Percentiles rank a stretch among this genome's conserved stretches.
These are phyloP conservation scores for Mediolabrus comicus DNA, from an alignment of 108 stramenopile genomes.

Conservation along the genomic window DNA sequence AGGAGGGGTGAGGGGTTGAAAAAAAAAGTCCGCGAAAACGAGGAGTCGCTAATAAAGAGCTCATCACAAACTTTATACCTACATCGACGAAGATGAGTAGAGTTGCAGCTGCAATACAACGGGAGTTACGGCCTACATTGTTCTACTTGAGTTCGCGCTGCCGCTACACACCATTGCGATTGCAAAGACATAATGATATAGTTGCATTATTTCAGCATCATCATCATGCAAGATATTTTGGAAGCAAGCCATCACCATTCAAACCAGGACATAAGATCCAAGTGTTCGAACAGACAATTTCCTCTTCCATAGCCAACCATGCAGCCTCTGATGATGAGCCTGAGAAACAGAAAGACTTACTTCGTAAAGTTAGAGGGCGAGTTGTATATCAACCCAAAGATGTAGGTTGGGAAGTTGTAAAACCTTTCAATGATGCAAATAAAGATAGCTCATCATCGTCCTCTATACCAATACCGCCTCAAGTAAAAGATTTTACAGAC, in stretches of 20 bases:
- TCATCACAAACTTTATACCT: not conserved
- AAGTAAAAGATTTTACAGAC: slow-evolving; percentile 7
- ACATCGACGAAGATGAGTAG: not conserved
- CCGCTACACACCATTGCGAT: not conserved
- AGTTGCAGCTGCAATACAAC: not conserved
- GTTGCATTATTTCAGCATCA: too few relatives aligned
- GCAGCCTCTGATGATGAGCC: slow-evolving; percentile 4
- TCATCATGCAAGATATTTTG: not conserved
- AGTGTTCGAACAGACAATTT: slow-evolving; percentile 24
- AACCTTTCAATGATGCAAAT: not conserved
- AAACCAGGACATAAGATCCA: slow-evolving; percentile 5
- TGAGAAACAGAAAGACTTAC: not conserved
- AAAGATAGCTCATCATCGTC: not conserved
- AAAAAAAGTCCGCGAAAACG: too few relatives aligned
- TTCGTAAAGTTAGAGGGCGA: slow-evolving; percentile 4
- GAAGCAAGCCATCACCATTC: slow-evolving; percentile 2
- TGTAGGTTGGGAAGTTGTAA: slow-evolving; percentile 19
- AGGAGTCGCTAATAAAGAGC: too few relatives aligned
- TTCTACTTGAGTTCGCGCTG: not conserved
- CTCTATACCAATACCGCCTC: not conserved
- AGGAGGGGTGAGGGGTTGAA: too few relatives aligned
- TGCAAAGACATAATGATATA: not conserved
- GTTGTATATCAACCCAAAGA: slow-evolving; percentile 10
- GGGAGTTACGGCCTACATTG: not conserved
- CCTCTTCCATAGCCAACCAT: slow-evolving; percentile 16